Percentiles rank a stretch among this genome's conserved stretches.
Conservation (phyloP, 2,329 filamentous ascomycete species). For the Sporothrix dimorphospora region DNA sequence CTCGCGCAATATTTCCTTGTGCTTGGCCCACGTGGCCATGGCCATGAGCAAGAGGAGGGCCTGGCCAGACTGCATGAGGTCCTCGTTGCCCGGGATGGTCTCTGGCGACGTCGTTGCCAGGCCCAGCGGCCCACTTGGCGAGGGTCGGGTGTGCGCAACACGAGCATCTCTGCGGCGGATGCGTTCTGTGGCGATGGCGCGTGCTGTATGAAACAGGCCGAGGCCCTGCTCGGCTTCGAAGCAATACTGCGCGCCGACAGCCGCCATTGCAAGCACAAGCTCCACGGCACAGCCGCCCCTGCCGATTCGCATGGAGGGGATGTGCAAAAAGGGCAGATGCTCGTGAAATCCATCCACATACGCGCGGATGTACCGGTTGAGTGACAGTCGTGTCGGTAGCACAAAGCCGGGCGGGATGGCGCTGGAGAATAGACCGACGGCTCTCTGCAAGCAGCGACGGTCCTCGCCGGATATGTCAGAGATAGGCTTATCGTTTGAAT, state of each 20-base stretch:
- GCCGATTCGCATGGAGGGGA: slow-evolving; percentile 28
- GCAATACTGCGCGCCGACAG: slow-evolving; percentile 52
- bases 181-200: slow-evolving; percentile 56
- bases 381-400: slow-evolving; percentile 32
- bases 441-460: background rate
- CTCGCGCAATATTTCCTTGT: slow-evolving; percentile 59
- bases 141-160: slow-evolving; percentile 36
- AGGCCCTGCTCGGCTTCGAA: slow-evolving; percentile 56
- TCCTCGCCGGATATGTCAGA: background rate
- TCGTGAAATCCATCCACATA: slow-evolving; percentile 46
- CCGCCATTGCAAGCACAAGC: slow-evolving; percentile 54
- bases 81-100: slow-evolving; percentile 5
- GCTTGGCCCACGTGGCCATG: slow-evolving; percentile 60
- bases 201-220: slow-evolving; percentile 60
- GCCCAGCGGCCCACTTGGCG: slow-evolving; percentile 16
- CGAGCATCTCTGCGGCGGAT: slow-evolving; percentile 54
- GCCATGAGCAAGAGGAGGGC: slow-evolving; percentile 58
- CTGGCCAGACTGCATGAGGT: slow-evolving; percentile 53
- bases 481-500: background rate
- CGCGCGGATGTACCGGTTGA: slow-evolving; percentile 33
- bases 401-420: slow-evolving; percentile 20
- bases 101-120: slow-evolving; percentile 21
- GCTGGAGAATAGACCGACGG: background rate
- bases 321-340: slow-evolving; percentile 49
- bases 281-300: slow-evolving; percentile 38